A percentile compares a stretch with the other conserved stretches of the same genome.
Conservation (phyloP, 1,139 yeast species). For the Hanseniaspora uvarum region DNA sequence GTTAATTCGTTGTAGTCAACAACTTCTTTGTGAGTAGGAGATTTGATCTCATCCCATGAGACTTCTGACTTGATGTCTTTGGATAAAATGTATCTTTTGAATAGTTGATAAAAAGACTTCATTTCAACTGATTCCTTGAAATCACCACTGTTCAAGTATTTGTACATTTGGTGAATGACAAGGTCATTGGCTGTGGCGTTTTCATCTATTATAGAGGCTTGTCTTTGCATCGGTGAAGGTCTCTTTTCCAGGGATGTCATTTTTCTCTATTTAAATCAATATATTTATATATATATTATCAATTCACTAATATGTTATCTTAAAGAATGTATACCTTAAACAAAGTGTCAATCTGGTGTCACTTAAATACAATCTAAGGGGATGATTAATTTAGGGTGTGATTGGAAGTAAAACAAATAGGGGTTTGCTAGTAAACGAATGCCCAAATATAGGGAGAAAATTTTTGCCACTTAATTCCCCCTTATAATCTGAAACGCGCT, state of each 20-base stretch:
- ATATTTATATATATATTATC: too few species aligned
- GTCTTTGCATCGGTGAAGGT: slow-evolving; percentile 6
- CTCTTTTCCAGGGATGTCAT: slow-evolving; percentile 16
- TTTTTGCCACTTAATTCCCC: too few species aligned
- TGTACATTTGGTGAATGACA: slow-evolving; percentile 17
- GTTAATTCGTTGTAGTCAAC: slow-evolving; percentile 55
- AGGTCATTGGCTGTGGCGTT: slow-evolving; percentile 13
- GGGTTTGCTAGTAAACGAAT: too few species aligned
- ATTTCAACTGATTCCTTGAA: slow-evolving; percentile 44
- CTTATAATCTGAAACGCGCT: too few species aligned
- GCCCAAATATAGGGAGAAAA: too few species aligned
- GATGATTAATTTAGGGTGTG: too few species aligned
- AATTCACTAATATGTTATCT: too few species aligned
- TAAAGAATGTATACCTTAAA: too few species aligned
- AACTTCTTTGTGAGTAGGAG: slow-evolving; percentile 81
- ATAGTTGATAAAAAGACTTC: slow-evolving; percentile 89
- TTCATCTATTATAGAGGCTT: slow-evolving; percentile 11
- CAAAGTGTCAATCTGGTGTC: too few species aligned
- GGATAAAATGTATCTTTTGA: slow-evolving; percentile 83
- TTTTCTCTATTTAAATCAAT: not conserved
- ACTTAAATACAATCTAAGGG: too few species aligned
- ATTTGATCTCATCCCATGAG: slow-evolving; percentile 92
- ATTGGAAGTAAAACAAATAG: too few species aligned
- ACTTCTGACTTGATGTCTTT: slow-evolving; percentile 69
- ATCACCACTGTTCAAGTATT: slow-evolving; percentile 5